These are phyloP conservation scores for Neofusicoccum sp. DNA, from an alignment of 2,329 filamentous ascomycete species.

Conservation along the genomic window DNA sequence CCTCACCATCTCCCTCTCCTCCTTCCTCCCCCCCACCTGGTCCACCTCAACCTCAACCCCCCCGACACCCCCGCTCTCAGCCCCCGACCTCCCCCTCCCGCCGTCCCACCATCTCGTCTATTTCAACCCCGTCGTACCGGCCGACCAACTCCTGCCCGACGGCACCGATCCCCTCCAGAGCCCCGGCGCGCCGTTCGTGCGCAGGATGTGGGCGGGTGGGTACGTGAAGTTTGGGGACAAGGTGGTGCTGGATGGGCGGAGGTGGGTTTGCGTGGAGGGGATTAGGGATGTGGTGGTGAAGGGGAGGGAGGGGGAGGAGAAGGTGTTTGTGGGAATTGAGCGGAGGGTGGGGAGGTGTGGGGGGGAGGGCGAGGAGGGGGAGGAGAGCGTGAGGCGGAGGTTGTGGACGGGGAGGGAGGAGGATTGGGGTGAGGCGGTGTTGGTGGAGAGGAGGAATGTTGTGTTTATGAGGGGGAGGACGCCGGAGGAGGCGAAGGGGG, in stretches of 20 bases:
- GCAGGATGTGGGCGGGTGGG: slow-evolving; percentile 89
- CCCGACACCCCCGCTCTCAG: not conserved
- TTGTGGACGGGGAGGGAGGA: slow-evolving; percentile 45
- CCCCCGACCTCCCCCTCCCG: slow-evolving; percentile 43
- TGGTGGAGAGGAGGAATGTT: slow-evolving; percentile 61
- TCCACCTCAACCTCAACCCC: not conserved
- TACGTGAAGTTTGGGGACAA: slow-evolving; percentile 54
- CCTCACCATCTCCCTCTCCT: slow-evolving; percentile 50
- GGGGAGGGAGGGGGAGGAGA: slow-evolving; percentile 51
- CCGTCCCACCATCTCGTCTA: slow-evolving; percentile 81
- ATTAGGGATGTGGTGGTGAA: slow-evolving; percentile 50
- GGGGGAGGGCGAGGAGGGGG: slow-evolving; percentile 29
- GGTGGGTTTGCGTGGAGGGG: slow-evolving; percentile 46
- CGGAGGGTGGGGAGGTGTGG: slow-evolving; percentile 45
- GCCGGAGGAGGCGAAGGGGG: slow-evolving; percentile 34
- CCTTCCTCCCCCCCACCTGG: slow-evolving; percentile 24
- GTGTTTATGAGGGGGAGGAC: slow-evolving; percentile 61
- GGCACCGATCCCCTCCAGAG: slow-evolving; percentile 80
- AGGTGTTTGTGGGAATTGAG: slow-evolving; percentile 62
- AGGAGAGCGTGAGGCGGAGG: slow-evolving; percentile 31
- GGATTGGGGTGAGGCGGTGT: slow-evolving; percentile 41
- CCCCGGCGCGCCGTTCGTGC: slow-evolving; percentile 68
- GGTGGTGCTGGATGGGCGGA: slow-evolving; percentile 5
- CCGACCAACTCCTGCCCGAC: slow-evolving; percentile 67
- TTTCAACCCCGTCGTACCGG: slow-evolving; percentile 70